These are phyloP conservation scores for Scheffersomyces titani DNA, from an alignment of 1,139 yeast species.

Conservation along the genomic window DNA sequence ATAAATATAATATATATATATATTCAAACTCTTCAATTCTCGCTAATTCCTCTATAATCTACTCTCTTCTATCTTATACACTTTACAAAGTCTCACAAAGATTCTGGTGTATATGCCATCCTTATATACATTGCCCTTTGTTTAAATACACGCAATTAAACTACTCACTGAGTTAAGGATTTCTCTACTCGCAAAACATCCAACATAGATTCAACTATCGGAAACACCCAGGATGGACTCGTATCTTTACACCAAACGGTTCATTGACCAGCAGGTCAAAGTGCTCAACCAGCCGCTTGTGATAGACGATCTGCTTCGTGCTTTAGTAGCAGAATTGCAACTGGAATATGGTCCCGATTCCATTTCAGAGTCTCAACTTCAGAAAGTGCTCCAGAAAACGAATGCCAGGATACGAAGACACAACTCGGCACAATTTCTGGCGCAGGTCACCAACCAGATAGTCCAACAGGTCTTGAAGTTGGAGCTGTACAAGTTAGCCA, in stretches of 20 bases:
- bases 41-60: not conserved
- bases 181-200: not conserved
- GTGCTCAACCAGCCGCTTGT: conserved; percentile 25
- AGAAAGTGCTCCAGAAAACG: conserved; percentile 24
- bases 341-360: conserved; percentile 5
- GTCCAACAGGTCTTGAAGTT: conserved; percentile 37
- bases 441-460: conserved; percentile 37
- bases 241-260: conserved; percentile 29
- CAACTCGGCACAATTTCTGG: conserved; percentile 27
- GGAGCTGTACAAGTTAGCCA: conserved; percentile 30
- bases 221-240: conserved; percentile 7
- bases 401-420: conserved; percentile 31
- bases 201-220: not conserved
- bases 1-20: too few species aligned
- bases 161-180: not conserved
- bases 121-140: not conserved
- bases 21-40: not conserved
- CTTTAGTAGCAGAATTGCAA: conserved; percentile 13
- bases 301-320: conserved; percentile 14
- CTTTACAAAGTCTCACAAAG: not conserved
- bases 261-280: conserved; percentile 31
- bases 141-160: not conserved
- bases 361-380: conserved; percentile 22
- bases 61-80: not conserved
- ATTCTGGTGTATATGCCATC: not conserved